These are phyloP conservation scores for Leishmania amazonensis DNA, from an alignment of 208 protist species.

Conservation along the genomic window DNA sequence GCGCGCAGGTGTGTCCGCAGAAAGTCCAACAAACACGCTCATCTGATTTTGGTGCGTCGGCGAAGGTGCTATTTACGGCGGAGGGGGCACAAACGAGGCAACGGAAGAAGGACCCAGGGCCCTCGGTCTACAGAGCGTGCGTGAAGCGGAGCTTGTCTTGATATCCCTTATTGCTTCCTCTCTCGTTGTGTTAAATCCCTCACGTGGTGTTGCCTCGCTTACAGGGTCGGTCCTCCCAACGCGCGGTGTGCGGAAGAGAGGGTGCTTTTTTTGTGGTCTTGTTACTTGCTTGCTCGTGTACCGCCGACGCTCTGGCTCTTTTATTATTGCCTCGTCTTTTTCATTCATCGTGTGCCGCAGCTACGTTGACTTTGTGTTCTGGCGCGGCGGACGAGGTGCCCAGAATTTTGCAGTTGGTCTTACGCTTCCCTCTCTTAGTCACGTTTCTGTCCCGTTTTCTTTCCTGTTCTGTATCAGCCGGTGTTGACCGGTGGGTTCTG, in stretches of 20 bases:
- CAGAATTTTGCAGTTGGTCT: too few relatives aligned
- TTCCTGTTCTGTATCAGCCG: not conserved
- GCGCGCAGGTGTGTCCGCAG: not conserved
- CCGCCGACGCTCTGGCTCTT: too few relatives aligned
- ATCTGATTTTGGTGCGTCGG: not conserved
- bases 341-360: not conserved
- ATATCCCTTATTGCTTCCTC: not conserved
- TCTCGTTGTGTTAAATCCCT: not conserved
- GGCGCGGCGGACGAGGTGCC: too few relatives aligned
- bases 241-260: not conserved
- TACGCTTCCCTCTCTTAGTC: constrained; percentile 8
- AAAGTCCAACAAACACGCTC: not conserved
- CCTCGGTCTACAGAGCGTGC: not conserved
- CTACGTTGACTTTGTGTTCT: constrained; percentile 10
- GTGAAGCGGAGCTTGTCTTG: not conserved
- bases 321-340: not conserved
- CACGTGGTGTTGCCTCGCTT: not conserved
- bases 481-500: not conserved
- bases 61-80: not conserved
- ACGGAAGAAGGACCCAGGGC: not conserved
- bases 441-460: not conserved
- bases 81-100: not conserved
- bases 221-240: not conserved
- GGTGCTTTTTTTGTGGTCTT: not conserved
- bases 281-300: not conserved